Percentiles rank a stretch among this genome's conserved stretches.
Evolutionary conservation across 805 yeast species (phyloP).

Genomic region (Grigorovia transvaalensis): DNA sequence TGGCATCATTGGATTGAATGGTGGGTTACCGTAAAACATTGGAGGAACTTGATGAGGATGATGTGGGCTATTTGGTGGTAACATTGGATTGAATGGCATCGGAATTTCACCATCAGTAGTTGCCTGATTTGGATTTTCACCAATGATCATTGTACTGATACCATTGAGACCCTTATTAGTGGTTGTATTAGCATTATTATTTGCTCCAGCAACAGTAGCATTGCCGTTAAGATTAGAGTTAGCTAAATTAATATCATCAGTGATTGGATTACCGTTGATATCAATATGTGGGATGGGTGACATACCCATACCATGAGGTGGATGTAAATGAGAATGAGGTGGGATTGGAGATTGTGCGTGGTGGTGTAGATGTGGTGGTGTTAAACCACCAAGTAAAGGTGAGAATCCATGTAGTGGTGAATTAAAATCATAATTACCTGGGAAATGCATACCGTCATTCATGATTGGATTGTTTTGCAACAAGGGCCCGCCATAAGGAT

Average conservation of each 20-base stretch:
- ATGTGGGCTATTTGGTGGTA: conserved; percentile 17
- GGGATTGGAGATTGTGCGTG: conserved; percentile 15
- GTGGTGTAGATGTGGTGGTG: conserved; percentile 14
- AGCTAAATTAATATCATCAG: not conserved
- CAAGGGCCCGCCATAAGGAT: conserved; percentile 27
- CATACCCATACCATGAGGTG: conserved; percentile 5
- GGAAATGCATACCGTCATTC: conserved; percentile 22
- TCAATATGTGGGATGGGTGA: conserved; percentile 9
- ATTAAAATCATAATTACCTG: conserved; percentile 24
- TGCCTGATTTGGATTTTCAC: not conserved
- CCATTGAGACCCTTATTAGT: not conserved
- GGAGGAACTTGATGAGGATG: conserved; percentile 13
- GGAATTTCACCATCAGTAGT: conserved; percentile 4
- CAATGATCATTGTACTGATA: not conserved
- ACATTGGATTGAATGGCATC: conserved; percentile 9
- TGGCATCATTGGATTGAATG: conserved; percentile 22
- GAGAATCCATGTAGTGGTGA: conserved; percentile 28
- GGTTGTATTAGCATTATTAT: conserved; percentile 1
- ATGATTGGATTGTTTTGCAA: conserved; percentile 23
- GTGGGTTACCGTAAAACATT: conserved; percentile 25
- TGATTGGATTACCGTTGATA: conserved; percentile 1
- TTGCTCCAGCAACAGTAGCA: not conserved
- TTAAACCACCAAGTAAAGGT: conserved; percentile 21
- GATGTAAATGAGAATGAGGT: not conserved
- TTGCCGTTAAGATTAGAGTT: not conserved